A percentile compares a stretch with the other conserved stretches of the same genome.
phyloP scores from a whole-genome alignment of 1,284 basidiomycete genomes.

The Cutaneotrichosporon cyanovorans region DNA sequence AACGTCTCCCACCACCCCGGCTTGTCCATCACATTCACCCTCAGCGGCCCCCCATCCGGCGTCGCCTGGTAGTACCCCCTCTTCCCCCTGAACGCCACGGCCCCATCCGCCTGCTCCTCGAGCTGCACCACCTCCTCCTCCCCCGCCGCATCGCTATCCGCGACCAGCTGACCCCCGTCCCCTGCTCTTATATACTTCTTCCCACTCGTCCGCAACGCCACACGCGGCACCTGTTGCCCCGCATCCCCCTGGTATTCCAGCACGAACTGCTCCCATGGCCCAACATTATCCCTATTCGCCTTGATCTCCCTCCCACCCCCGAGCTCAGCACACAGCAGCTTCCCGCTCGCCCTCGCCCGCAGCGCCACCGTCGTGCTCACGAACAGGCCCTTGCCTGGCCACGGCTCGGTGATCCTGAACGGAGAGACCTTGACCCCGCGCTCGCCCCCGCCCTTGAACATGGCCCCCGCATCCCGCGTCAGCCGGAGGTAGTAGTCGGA shows the following conservation, averaged over 20 bases:
- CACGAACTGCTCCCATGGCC: constrained; percentile 8
- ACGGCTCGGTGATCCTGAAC: constrained; percentile 14
- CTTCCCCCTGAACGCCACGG: not conserved
- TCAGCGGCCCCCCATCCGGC: not conserved
- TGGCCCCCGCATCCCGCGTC: constrained; percentile 9
- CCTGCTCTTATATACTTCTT: not conserved
- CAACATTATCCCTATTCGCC: constrained; percentile 1
- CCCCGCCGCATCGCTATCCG: too few relatives aligned
- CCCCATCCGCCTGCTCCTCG: too few relatives aligned
- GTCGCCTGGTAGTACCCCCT: constrained; percentile 3
- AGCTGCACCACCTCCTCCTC: too few relatives aligned
- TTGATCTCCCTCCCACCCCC: constrained; percentile 3
- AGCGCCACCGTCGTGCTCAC: not conserved
- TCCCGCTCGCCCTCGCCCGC: constrained; percentile 7
- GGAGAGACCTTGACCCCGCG: not conserved
- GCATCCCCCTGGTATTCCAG: not conserved
- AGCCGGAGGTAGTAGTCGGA: constrained; percentile 20
- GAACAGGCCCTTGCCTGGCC: constrained; percentile 9
- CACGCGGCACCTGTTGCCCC: not conserved
- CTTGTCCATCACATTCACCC: constrained; percentile 3
- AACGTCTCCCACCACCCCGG: constrained; percentile 18
- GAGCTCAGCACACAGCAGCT: constrained; percentile 11
- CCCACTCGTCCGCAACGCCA: not conserved
- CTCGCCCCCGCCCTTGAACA: constrained; percentile 9
- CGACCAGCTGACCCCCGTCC: too few relatives aligned